Conservation (phyloP, 768 basidiomycete genomes). For the Mycena belliarum region DNA sequence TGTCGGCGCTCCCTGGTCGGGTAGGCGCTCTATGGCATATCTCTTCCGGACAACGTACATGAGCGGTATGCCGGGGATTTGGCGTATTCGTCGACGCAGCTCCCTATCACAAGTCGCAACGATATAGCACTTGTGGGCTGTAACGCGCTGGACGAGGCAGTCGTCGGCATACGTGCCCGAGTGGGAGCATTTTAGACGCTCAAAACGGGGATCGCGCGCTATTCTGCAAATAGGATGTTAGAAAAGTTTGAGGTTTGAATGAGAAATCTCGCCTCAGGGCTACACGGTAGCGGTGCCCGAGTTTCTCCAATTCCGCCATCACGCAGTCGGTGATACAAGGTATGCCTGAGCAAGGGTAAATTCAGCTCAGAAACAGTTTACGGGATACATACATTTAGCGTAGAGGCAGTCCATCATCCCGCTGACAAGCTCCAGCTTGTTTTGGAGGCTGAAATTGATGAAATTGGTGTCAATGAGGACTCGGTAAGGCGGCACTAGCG, state of each 20-base stretch:
- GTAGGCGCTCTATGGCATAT: slow-evolving; percentile 93
- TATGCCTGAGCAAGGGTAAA: slow-evolving; percentile 61
- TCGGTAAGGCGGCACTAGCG: slow-evolving; percentile 95
- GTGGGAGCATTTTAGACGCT: slow-evolving; percentile 90
- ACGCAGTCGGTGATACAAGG: slow-evolving; percentile 99
- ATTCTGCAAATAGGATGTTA: slow-evolving; percentile 61
- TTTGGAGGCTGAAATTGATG: slow-evolving; percentile 98
- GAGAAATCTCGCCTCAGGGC: slow-evolving; percentile 73
- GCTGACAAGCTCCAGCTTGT: slow-evolving; percentile 91
- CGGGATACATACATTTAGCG: slow-evolving; percentile 76
- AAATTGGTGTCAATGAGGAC: slow-evolving; percentile 99
- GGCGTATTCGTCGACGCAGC: slow-evolving; percentile 86
- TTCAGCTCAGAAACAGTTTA: not conserved
- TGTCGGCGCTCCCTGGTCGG: slow-evolving; percentile 88
- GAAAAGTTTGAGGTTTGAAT: not conserved
- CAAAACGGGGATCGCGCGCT: slow-evolving; percentile 95
- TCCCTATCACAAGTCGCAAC: slow-evolving; percentile 98
- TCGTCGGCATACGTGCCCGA: slow-evolving; percentile 98
- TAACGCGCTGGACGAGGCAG: slow-evolving; percentile 94
- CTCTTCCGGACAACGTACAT: slow-evolving; percentile 95
- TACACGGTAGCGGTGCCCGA: slow-evolving; percentile 93
- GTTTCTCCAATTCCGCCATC: slow-evolving; percentile 96
- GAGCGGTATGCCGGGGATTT: slow-evolving; percentile 89
- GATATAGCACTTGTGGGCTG: slow-evolving; percentile 93
- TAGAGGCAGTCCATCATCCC: slow-evolving; percentile 99